Conservation (phyloP, 805 yeast species). For the Candida easanensis region DNA sequence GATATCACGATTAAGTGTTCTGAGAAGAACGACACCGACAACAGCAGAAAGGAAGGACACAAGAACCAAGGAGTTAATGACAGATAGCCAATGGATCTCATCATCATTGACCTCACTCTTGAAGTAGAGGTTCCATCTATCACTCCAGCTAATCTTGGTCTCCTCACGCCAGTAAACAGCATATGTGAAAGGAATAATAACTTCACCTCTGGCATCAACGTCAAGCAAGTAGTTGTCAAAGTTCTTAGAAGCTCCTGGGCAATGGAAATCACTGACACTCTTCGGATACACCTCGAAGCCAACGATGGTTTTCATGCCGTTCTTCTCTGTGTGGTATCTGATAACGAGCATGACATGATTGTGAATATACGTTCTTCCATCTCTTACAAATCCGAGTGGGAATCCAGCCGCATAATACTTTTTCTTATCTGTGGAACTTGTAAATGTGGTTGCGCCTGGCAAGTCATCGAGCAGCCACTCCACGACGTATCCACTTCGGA, state of each 20-base stretch:
- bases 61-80: slow-evolving; percentile 68
- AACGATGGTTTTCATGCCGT: slow-evolving; percentile 57
- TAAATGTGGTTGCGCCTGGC: slow-evolving; percentile 86
- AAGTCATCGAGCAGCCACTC: slow-evolving; percentile 83
- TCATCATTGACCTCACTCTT: slow-evolving; percentile 47
- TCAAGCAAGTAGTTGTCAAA: slow-evolving; percentile 56
- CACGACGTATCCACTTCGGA: slow-evolving; percentile 67
- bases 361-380: slow-evolving; percentile 61
- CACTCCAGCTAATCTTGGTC: slow-evolving; percentile 54
- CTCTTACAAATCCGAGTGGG: slow-evolving; percentile 69
- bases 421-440: slow-evolving; percentile 51
- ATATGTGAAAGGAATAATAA: slow-evolving; percentile 71
- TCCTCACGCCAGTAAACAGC: slow-evolving; percentile 91
- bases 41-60: slow-evolving; percentile 58
- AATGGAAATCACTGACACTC: slow-evolving; percentile 61
- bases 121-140: slow-evolving; percentile 73
- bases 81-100: slow-evolving; percentile 74
- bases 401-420: slow-evolving; percentile 85
- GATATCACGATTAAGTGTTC: slow-evolving; percentile 52
- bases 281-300: slow-evolving; percentile 90
- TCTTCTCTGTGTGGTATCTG: slow-evolving; percentile 57
- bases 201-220: slow-evolving; percentile 36
- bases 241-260: slow-evolving; percentile 72
- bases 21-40: slow-evolving; percentile 61
- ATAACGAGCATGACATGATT: slow-evolving; percentile 82